Conservation (phyloP, 768 basidiomycete genomes). For the Boletus reticulatus region DNA sequence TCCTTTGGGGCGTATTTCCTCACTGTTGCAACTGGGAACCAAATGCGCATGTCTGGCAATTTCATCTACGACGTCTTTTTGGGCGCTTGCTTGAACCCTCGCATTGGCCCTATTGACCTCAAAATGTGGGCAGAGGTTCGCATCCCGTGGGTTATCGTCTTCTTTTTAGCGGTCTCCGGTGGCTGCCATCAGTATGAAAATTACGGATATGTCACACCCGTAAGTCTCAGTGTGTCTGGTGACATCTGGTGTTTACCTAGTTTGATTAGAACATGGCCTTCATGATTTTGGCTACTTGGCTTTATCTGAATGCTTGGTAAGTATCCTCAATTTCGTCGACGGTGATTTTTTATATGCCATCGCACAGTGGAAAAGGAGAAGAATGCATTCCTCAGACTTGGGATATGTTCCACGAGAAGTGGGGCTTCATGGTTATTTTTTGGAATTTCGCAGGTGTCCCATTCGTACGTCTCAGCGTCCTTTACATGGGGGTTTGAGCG, state of each 20-base stretch:
- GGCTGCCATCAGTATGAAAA: constrained; percentile 94
- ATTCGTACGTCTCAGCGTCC: constrained; percentile 59
- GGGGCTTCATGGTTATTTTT: constrained; percentile 98
- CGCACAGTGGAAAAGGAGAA: constrained; percentile 78
- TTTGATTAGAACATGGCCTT: constrained; percentile 84
- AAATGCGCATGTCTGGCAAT: constrained; percentile 93
- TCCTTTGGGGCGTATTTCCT: constrained; percentile 80
- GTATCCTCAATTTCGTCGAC: constrained; percentile 10
- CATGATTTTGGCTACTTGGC: constrained; percentile 91
- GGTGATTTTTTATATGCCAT: neutral
- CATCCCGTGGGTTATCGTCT: constrained; percentile 95
- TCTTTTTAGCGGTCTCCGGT: constrained; percentile 89
- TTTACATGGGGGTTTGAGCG: neutral
- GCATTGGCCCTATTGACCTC: constrained; percentile 86
- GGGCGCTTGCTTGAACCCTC: constrained; percentile 93
- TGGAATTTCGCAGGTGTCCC: constrained; percentile 96
- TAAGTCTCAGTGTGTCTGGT: constrained; percentile 36
- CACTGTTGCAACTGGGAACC: constrained; percentile 72
- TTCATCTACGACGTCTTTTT: constrained; percentile 95
- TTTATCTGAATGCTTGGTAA: constrained; percentile 96
- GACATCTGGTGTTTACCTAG: neutral
- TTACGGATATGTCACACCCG: constrained; percentile 88
- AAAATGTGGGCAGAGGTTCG: constrained; percentile 99
- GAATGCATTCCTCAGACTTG: constrained; percentile 96
- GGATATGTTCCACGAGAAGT: constrained; percentile 99